Evolutionary conservation across 805 yeast genomes (phyloP), one percentile per base, ranked within the genome.

Genomic region (Candida caryicola): DNA sequence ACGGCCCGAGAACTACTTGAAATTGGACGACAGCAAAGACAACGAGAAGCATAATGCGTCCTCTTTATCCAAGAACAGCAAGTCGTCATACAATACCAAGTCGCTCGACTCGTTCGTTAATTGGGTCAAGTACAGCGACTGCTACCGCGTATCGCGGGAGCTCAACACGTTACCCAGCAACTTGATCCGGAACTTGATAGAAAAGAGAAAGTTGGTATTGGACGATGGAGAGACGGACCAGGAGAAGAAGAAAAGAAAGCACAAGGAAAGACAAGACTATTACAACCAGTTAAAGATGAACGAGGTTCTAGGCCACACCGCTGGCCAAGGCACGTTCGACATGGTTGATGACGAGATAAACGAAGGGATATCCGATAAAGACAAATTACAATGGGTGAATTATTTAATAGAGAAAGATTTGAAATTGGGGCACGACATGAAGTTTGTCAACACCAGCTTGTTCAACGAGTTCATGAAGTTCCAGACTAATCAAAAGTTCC

Each of bases 1-100:
- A 13, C 75, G 77, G 30, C 89, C 91, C 0, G 68, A 72, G 3
- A 72, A 70, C 32, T 35, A 63, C 7, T 55, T 82, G 23, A 87
- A 81, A 44, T 71, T 79, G 0, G 74, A 47, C 26, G 54, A 46
- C 31, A 41, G 46, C 8, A 30, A 36, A n/a, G 50, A 46, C 21
- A 45, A 35, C 21, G 49, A 45, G 13, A 43, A 34, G 28, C 40
- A 37, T 17, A 45, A 36, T 45, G 49, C 32, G 21, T 41, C 23
- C 30, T 42, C 45, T 14, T 37, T 32, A 33, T 33, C 45, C 27
- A 40, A 47, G 38, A 40, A 40, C 23, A 40, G 40, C 46, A 40
- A 49, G 39, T 39, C 49, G 31, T 34, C 39, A 48, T 60, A 57
- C 31, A 67, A 64, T 37, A 65, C 73, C 25, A 60, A 59, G 39